Evolutionary conservation across 2,329 filamentous ascomycete species (phyloP), one percentile per base, ranked within the genome.

Genomic region (Leptographium procerum): DNA sequence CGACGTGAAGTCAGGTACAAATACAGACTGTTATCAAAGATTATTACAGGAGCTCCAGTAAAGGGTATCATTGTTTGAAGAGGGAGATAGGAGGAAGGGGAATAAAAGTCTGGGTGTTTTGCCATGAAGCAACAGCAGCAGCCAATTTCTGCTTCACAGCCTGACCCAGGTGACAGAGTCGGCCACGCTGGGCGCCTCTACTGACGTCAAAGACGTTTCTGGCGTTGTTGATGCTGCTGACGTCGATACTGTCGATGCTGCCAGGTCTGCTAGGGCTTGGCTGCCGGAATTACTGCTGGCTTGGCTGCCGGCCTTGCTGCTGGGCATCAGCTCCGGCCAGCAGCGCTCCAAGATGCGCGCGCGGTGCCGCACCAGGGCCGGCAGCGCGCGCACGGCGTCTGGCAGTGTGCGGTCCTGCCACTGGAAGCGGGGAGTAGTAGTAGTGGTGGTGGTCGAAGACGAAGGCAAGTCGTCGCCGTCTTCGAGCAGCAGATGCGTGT

Each of bases 401-500:
- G 70, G 75, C 56, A 95, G 72, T 57, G 77, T 75, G 61, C 78
- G 79, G 59, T 88, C 82, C 60, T 74, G 75, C 88, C 88, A 91
- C 1, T 72, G 75, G 63, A 90, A 62, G 9, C 61, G 61, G 43
- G n/a, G 10, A 6, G n/a, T 36, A 28, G 14, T 11, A 6, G n/a
- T 36, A 28, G 14, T 8, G 29, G 26, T 5, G 10, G 31, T 6
- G 31, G 31, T 10, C 31, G 31, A 33, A 10, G 31, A 33, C 6
- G 31, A 33, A 33, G 31, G 31, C 31, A 10, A 33, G 28, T 51
- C 11, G 19, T 50, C 29, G 53, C 40, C 52, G 51, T 57, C 78
- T 60, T 88, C 83, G 56, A 95, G 72, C 56, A 97, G 75, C 55
- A 95, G 75, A 70, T 95, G 84, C 0, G 89, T 91, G 71, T 96